Evolutionary conservation across 2,329 filamentous ascomycete genomes (phyloP), one percentile per base, ranked within the genome.

Genomic region (Microcyclospora pomicola): DNA sequence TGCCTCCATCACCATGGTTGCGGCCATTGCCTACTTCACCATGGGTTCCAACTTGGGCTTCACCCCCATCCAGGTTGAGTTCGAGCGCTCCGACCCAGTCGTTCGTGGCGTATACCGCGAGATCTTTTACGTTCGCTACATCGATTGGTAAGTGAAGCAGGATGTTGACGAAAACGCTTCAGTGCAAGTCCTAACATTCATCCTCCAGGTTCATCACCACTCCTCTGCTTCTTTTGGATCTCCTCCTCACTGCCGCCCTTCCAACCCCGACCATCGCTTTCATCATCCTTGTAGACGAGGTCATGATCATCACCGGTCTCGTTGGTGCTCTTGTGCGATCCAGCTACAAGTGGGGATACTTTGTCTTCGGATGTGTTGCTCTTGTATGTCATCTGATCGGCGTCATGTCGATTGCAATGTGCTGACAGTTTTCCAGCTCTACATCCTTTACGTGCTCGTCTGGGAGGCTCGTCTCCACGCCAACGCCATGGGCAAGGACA

Each of bases 271-370:
- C 73, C 1, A 72, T 80, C 19, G 51, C 80, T 30, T 73, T 69
- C 50, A 70, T 73, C 2, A 62, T 82, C 6, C 60, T 82, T 5
- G 65, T 79, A 2, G 75, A 80, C 44, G 63, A 72, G 49, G 64
- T 81, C 49, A 80, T 82, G 75, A 70, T 82, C 34, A 61, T 80
- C n/a, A 72, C 71, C 15, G 75, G 75, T 15, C 67, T 82, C 5
- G 66, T 81, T 13, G 78, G 79, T 19, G 75, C 78, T 2, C 67
- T 82, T 1, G 73, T 79, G 3, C 54, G 58, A 12, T 72, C 69
- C 7, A 61, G 59, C 2, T 82, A 81, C 63, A 82, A 81, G 53
- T 82, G 73, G 74, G 75, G 75, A 1, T 82, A 77, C 59, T 80
- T 69, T 54, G 59, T 61, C 9, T 77, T 80, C 39, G 71, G 69